Percentiles rank a stretch among this genome's conserved stretches.
Conservation (phyloP, 441 rosid genomes). For the Capsella rubella region DNA sequence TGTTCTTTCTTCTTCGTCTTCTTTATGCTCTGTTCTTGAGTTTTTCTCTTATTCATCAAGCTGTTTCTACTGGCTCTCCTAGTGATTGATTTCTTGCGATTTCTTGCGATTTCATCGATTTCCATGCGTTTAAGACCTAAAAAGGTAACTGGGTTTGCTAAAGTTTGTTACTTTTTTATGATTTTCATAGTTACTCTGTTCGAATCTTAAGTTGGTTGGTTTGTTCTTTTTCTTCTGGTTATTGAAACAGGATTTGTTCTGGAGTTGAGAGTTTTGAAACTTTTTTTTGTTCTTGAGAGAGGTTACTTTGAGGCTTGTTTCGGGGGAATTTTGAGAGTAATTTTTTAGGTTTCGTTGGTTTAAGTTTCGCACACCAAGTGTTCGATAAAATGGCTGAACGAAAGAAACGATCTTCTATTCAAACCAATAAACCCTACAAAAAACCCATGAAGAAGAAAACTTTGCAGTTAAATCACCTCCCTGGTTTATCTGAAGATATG, state of each 20-base stretch:
- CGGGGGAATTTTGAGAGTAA: conserved; percentile 15
- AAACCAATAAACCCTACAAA: conserved; percentile 39
- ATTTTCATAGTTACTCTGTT: neutral
- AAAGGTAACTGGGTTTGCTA: conserved; percentile 51
- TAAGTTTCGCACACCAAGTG: conserved; percentile 37
- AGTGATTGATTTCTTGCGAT: conserved; percentile 54
- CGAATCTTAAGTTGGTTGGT: conserved; percentile 37
- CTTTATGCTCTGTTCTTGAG: conserved; percentile 38
- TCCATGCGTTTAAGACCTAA: conserved; percentile 83
- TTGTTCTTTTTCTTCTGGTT: conserved; percentile 10
- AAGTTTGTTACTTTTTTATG: neutral
- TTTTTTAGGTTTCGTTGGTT: conserved; percentile 36
- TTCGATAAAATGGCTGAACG: conserved; percentile 51
- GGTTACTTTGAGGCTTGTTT: conserved; percentile 35
- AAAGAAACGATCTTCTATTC: conserved; percentile 42
- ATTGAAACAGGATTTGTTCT: conserved; percentile 72
- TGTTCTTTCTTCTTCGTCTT: conserved; percentile 14
- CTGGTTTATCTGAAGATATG: conserved; percentile 39
- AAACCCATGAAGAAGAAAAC: conserved; percentile 43
- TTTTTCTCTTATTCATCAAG: conserved; percentile 42
- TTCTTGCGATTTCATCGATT: conserved; percentile 48
- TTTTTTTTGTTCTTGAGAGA: conserved; percentile 69
- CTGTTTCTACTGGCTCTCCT: conserved; percentile 53
- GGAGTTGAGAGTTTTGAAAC: conserved; percentile 58
- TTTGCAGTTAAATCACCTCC: conserved; percentile 37